Percentiles rank a stretch among this genome's conserved stretches.
Conservation (phyloP, 768 basidiomycete species). For the Lyophyllum shimeji region DNA sequence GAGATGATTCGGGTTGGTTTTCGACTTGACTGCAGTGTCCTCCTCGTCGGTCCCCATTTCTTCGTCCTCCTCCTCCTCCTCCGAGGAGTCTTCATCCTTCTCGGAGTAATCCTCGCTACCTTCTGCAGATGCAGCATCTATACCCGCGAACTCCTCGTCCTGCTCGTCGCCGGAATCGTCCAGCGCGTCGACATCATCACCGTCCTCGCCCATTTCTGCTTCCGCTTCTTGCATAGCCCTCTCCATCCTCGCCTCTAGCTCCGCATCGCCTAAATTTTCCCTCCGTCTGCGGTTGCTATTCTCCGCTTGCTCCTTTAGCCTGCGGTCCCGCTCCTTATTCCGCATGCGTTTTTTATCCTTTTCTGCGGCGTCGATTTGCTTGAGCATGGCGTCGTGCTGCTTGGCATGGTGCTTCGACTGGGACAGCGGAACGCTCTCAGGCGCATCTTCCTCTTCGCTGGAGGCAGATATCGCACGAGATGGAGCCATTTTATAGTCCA, state of each 20-base stretch:
- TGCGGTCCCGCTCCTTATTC: conserved; percentile 18
- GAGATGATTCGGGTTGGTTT: conserved; percentile 47
- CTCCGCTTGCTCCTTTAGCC: conserved; percentile 20
- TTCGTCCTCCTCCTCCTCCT: conserved; percentile 24
- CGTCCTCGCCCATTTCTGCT: conserved; percentile 24
- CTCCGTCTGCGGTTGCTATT: conserved; percentile 14
- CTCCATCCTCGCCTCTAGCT: conserved; percentile 14
- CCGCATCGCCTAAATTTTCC: conserved; percentile 5
- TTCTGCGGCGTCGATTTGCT: conserved; percentile 15
- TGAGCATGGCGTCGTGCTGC: conserved; percentile 11
- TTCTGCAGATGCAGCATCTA: conserved; percentile 20
- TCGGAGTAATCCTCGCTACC: conserved; percentile 16
- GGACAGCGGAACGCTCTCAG: conserved; percentile 20
- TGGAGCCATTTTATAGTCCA: conserved; percentile 7
- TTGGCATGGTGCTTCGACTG: conserved; percentile 19
- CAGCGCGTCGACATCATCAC: conserved; percentile 21
- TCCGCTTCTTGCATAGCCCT: conserved; percentile 20
- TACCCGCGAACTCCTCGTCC: conserved; percentile 22
- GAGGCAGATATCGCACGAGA: conserved; percentile 8
- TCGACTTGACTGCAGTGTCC: conserved; percentile 19
- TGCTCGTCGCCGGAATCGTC: conserved; percentile 25
- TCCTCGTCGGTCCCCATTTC: conserved; percentile 21
- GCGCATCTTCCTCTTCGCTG: conserved; percentile 22
- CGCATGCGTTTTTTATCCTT: conserved; percentile 15
- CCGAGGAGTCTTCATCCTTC: conserved; percentile 20